Base-by-base conservation (phyloP, 345 rosid genomes). In the Clausena lansium region DNA sequence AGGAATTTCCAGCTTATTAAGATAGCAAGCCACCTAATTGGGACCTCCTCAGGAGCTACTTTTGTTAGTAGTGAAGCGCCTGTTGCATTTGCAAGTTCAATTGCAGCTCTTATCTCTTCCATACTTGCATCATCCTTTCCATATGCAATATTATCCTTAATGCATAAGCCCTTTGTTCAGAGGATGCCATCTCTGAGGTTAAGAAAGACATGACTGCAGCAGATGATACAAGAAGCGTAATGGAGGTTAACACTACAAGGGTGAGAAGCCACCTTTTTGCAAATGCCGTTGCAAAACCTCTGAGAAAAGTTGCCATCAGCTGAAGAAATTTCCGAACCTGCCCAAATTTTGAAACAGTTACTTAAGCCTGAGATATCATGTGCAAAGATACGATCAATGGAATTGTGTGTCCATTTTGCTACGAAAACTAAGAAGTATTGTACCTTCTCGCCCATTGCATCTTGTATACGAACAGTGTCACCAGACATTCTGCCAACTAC, bases 381-480 rank as follows among this genome's bases (percentile, higher is more conserved):
- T 32, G 45, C 27, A 41, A 71, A 52, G 67, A 52, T 39, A 39
- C 45, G 32, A 73, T 57, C 7, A 25, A 38, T 54, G 32, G 35
- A 55, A 38, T 19, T 70, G 25, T 22, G 6, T 17, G 32, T 22
- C 45, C 33, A 6, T 41, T 76, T 6, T 30, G 19, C 27, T 24
- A 5, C 20, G 4, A 15, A n/a, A 55, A 72, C 36, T 9, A 11
- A 41, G 45, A 28, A 38, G 15, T 22, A 5, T 64, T 19, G 41
- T 81, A 94, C 98, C 92, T 92, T 94, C 80, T 94, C 97, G 6
- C 97, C 98, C 95, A 94, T 93, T 62, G 98, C 97, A 27, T 94
- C 97, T 83, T 92, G 96, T 70, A 92, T 92, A 36, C 89, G 90
- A 60, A 91, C 98, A 2, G 94, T 94, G 83, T 94, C 97, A 38